Base-by-base conservation (phyloP, 768 basidiomycete species). In the Tricholoma bakamatsutake region DNA sequence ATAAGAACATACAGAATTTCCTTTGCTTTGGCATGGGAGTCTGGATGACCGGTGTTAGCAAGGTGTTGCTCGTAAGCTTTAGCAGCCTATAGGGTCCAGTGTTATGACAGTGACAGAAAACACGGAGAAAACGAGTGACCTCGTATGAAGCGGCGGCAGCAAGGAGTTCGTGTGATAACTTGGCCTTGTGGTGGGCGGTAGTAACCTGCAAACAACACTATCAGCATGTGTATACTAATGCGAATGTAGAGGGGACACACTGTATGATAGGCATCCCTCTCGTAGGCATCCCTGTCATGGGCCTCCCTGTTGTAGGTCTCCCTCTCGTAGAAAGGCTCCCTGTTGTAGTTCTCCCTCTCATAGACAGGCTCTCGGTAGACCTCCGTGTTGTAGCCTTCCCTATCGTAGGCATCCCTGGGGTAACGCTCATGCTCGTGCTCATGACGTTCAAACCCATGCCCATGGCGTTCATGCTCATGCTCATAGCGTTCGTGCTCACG, bases 121-220 rank as follows among this genome's bases (percentile, higher is more conserved):
- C 4, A 10, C 0, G 9, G 11, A 24, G 4, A 5, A 17, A 13
- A 28, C 0, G 15, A 49, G 68, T 11, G 34, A 81, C 84, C 76
- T 82, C 84, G 68, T 76, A 88, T 28, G 83, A 68, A 5, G 85
- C 86, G 45, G 87, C 87, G 40, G 71, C 85, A 47, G 83, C 82
- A 58, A 89, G 76, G 42, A 88, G 66, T 69, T 89, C 82, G 66
- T 89, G 87, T 8, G 83, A 80, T 52, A 86, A 68, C 54, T 69
- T 54, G 1, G 85, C 80, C 70, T 84, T 70, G 73, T 86, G 85
- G 9, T 74, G 76, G 12, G 75, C 74, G 49, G 76, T 77, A 15
- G 53, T 34, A 46, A 79, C 76, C 82, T 85, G 57, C 42, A 35
- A 21, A 13, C 17, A 2, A 9, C 17, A 10, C 40, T 2, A 21